Conservation (phyloP, 148 eudicot species). For the Polygonum aviculare region DNA sequence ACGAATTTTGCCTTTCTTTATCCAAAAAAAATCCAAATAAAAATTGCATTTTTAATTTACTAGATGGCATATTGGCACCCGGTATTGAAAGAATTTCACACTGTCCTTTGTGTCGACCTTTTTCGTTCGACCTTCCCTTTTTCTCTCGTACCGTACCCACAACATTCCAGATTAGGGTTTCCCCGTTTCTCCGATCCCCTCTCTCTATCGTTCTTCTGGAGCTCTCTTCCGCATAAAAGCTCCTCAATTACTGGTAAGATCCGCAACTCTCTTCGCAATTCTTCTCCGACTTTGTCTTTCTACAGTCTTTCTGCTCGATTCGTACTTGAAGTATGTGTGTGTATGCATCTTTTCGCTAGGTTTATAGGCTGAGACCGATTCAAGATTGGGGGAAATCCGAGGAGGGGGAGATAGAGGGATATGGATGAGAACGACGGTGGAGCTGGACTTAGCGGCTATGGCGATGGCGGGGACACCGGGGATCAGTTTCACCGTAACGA, state of each 20-base stretch:
- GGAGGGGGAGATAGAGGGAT: constrained; percentile 5
- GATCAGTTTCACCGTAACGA: constrained; percentile 56
- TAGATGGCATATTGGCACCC: not conserved
- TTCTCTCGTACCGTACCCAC: not conserved
- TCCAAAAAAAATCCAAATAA: too few species aligned
- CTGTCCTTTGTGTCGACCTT: not conserved
- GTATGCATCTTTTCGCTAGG: not conserved
- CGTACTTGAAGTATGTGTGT: not conserved
- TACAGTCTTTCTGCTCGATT: not conserved
- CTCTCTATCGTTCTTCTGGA: constrained; percentile 8
- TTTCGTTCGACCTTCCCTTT: not conserved
- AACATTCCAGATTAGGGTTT: constrained; percentile 48
- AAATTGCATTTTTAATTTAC: not conserved
- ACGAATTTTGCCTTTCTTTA: too few species aligned
- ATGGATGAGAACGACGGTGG: constrained; percentile 53
- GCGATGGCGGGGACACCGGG: constrained; percentile 31
- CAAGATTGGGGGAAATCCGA: not conserved
- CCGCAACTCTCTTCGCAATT: not conserved
- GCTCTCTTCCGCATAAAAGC: constrained; percentile 9
- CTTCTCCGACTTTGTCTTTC: not conserved
- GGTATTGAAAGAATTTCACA: not conserved
- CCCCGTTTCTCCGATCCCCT: constrained; percentile 5
- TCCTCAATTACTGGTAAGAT: constrained; percentile 23
- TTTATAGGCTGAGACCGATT: not conserved
- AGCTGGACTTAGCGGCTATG: constrained; percentile 24